phyloP scores from a whole-genome alignment of 805 yeast species.

The Vanderwaltozyma verrucispora region DNA sequence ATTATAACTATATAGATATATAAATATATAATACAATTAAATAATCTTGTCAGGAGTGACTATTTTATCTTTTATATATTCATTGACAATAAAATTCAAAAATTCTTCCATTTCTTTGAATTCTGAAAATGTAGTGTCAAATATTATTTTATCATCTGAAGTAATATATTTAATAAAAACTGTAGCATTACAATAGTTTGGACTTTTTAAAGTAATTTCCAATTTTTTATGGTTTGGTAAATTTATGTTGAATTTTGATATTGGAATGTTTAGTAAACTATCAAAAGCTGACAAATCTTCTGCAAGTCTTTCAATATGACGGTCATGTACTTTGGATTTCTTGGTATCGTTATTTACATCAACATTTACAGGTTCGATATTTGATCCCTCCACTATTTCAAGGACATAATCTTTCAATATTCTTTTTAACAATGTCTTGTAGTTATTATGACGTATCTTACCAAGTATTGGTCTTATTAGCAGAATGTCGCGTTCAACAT shows the following conservation, averaged over 20 bases:
- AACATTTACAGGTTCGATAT: slow-evolving; percentile 2
- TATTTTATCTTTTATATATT: slow-evolving; percentile 12
- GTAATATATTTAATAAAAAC: slow-evolving; percentile 14
- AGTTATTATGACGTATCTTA: slow-evolving; percentile 25
- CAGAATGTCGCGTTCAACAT: slow-evolving; percentile 12
- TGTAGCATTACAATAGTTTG: slow-evolving; percentile 26
- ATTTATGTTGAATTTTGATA: slow-evolving; percentile 12
- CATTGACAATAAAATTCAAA: slow-evolving; percentile 23
- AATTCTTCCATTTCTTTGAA: slow-evolving; percentile 29
- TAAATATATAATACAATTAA: no score
- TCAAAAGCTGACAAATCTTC: slow-evolving; percentile 20
- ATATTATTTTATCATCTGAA: slow-evolving; percentile 4
- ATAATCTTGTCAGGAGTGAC: neutral
- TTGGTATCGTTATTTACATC: neutral
- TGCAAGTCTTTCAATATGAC: slow-evolving; percentile 15
- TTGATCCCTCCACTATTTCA: slow-evolving; percentile 13
- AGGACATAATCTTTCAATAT: slow-evolving; percentile 19
- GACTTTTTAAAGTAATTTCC: slow-evolving; percentile 15
- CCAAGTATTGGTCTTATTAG: slow-evolving; percentile 26
- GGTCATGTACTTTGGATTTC: slow-evolving; percentile 5
- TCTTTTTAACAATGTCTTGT: slow-evolving; percentile 19
- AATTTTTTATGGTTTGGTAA: slow-evolving; percentile 9
- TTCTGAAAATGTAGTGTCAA: slow-evolving; percentile 24
- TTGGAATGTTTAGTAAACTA: slow-evolving; percentile 13
- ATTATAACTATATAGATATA: no score